Base-by-base conservation (phyloP, 2,329 filamentous ascomycete genomes). In the Parasarocladium wereldwijsianum region DNA sequence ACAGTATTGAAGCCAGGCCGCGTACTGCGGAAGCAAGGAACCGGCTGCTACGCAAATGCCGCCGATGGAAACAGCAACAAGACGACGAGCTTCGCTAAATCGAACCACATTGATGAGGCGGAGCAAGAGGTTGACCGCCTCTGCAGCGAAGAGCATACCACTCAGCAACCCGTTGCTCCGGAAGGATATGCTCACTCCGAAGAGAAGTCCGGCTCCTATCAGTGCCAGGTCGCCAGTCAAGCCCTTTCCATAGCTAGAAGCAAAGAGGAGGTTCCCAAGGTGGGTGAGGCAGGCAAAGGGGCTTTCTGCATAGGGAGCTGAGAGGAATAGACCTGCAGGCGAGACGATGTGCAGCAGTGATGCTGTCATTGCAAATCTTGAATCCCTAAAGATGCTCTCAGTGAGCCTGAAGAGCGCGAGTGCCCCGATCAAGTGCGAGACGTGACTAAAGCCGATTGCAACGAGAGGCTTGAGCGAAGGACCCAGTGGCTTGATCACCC, bases 131-230 rank as follows among this genome's bases (percentile, higher is more conserved):
- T 38, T 26, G 3, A 50, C 39, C 24, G 57, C 46, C 44, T 82
- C 76, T 38, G 67, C 70, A 17, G 77, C 69, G 45, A 93, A 81
- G 3, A 85, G 57, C 3, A 84, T 48, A 8, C 87, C 87, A 46
- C 78, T 86, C 9, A 94, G 59, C 26, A 96, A 56, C 8, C 84
- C 90, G 50, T 98, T 98, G 45, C 78, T 84, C 34, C 90, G 76
- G 37, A 92, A 72, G 2, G 70, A 63, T 0, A 76, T 77, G 1
- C 85, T 76, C 11, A 76, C 41, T 1, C 77, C 82, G 45, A 96
- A 87, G 5, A 69, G 36, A 3, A 72, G 34, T 2, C 82, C 84
- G 3, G 83, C 69, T 8, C 59, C 44, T 5, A 92, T 39, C 13
- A 78, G 52, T 10, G 61, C 60, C 3, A 55, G 38, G 40, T 73